Evolutionary conservation across 1,139 yeast species (phyloP).

Genomic region (Lizanozyma gosingica): DNA sequence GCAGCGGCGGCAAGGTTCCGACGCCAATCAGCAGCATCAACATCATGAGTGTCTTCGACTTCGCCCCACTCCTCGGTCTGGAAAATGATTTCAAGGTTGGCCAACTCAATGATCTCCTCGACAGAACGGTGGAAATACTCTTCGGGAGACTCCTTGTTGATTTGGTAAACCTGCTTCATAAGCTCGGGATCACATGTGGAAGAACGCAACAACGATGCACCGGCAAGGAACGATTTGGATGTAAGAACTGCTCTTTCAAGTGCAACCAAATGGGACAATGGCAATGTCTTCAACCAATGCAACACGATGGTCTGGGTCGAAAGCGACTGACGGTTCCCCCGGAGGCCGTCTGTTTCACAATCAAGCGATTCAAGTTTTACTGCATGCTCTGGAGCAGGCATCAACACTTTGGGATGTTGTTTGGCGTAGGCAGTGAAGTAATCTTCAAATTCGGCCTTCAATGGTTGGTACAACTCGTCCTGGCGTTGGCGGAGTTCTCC

Average conservation of each 20-base stretch:
- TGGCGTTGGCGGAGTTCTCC: constrained; percentile 74
- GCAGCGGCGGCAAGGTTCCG: constrained; percentile 79
- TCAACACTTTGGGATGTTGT: constrained; percentile 20
- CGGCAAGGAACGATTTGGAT: constrained; percentile 80
- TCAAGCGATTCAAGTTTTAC: constrained; percentile 53
- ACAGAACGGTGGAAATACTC: constrained; percentile 33
- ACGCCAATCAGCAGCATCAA: constrained; percentile 79
- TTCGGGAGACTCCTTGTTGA: constrained; percentile 19
- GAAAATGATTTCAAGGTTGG: constrained; percentile 70
- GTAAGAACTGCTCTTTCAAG: constrained; percentile 81
- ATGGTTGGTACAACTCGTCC: constrained; percentile 65
- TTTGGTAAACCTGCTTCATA: constrained; percentile 23
- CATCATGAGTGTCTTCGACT: constrained; percentile 97
- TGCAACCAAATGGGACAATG: constrained; percentile 73
- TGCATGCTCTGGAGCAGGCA: constrained; percentile 13
- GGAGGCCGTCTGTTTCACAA: constrained; percentile 68
- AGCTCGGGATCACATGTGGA: constrained; percentile 18
- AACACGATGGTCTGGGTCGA: constrained; percentile 55
- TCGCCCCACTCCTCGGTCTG: constrained; percentile 96
- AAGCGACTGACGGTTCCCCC: constrained; percentile 66
- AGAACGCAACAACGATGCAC: constrained; percentile 39
- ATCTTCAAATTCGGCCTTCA: constrained; percentile 58
- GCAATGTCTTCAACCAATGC: constrained; percentile 55
- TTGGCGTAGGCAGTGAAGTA: constrained; percentile 42
- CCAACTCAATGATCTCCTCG: constrained; percentile 69